Conservation (phyloP, 208 protist species). For the Acanthamoeba lenticulata region DNA sequence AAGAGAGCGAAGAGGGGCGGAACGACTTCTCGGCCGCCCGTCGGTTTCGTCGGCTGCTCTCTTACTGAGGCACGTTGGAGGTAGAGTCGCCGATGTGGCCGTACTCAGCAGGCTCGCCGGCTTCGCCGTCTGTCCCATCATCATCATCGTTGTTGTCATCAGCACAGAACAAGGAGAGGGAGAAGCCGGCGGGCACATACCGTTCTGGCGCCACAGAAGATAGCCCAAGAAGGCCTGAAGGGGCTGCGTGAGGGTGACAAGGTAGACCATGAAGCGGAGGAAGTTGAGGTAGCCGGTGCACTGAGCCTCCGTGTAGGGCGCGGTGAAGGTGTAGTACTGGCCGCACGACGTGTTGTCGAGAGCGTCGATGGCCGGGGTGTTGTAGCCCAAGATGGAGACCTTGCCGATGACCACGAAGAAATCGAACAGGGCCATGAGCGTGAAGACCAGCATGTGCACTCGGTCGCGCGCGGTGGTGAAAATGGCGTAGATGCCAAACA, state of each 20-base stretch:
- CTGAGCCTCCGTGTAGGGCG: background rate
- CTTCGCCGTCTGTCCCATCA: background rate
- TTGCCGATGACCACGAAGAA: constrained; percentile 43
- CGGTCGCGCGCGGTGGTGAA: background rate
- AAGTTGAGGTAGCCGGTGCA: constrained; percentile 56
- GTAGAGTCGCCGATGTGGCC: background rate
- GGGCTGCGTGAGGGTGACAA: background rate
- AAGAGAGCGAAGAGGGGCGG: too few species aligned
- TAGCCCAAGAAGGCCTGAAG: constrained; percentile 34
- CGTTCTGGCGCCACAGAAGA: background rate
- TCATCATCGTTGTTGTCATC: background rate
- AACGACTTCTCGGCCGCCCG: too few species aligned
- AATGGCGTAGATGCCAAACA: constrained; percentile 53
- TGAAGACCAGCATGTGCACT: background rate
- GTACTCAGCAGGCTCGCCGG: background rate
- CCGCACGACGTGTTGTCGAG: background rate
- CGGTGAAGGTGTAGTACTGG: background rate
- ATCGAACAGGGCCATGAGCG: constrained; percentile 2
- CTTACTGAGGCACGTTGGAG: background rate
- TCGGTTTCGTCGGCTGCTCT: background rate
- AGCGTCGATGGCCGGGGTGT: background rate
- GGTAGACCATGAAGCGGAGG: constrained; percentile 45
- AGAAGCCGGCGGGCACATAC: too few species aligned
- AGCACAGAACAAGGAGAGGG: too few species aligned
- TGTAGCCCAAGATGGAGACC: constrained; percentile 20